A percentile compares a stretch with the other conserved stretches of the same genome.
Conservation (phyloP, 805 yeast species). For the Saturnispora besseyi region DNA sequence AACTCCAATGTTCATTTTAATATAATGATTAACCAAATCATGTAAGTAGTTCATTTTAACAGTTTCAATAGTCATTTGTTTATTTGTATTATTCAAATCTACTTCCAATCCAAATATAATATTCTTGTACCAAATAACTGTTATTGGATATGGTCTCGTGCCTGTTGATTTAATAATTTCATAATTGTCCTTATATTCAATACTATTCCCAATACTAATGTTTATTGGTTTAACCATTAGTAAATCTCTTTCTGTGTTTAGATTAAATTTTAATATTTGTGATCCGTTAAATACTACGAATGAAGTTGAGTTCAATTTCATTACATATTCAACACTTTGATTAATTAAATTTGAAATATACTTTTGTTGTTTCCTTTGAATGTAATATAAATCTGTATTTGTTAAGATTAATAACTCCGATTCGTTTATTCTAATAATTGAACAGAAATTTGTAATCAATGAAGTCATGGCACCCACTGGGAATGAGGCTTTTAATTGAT, state of each 20-base stretch:
- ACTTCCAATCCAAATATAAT: conserved; percentile 42
- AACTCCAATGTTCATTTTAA: conserved; percentile 23
- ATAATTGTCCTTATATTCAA: neutral
- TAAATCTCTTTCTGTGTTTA: conserved; percentile 19
- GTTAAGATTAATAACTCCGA: conserved; percentile 25
- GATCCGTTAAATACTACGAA: conserved; percentile 29
- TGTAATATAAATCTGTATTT: conserved; percentile 23
- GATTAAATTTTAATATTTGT: conserved; percentile 25
- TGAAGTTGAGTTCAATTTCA: conserved; percentile 21
- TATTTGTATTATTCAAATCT: conserved; percentile 22
- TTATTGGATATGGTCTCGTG: conserved; percentile 40
- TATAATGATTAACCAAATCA: conserved; percentile 40
- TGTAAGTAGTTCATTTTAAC: conserved; percentile 37
- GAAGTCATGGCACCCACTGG: conserved; percentile 15
- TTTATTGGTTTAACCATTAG: conserved; percentile 22
- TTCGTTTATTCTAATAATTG: conserved; percentile 21
- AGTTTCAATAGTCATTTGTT: conserved; percentile 24
- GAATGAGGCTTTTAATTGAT: conserved; percentile 24
- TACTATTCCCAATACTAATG: conserved; percentile 27
- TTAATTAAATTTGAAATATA: conserved; percentile 21
- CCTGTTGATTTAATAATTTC: conserved; percentile 22
- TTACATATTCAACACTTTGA: conserved; percentile 25
- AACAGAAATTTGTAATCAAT: conserved; percentile 19
- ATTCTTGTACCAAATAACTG: conserved; percentile 38
- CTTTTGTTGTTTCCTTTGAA: conserved; percentile 17